A percentile compares a stretch with the other conserved stretches of the same genome.
Conservation (phyloP, 2,329 filamentous ascomycete genomes). For the Malbranchea cinnamomea region DNA sequence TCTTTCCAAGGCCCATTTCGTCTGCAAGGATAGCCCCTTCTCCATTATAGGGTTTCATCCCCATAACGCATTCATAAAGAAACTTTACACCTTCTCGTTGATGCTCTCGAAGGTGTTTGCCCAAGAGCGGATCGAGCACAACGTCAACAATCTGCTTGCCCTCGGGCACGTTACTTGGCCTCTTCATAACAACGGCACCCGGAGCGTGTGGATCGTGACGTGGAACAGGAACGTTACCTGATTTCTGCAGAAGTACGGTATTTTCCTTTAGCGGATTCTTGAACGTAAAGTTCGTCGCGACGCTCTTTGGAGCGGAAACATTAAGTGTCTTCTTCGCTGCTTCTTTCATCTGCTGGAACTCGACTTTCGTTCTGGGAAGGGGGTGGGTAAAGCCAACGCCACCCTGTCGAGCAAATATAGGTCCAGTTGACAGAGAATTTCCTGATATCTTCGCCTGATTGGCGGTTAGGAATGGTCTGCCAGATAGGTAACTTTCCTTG, state of each 20-base stretch:
- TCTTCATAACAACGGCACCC: conserved; percentile 52
- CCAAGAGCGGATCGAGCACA: conserved; percentile 52
- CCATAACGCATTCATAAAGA: conserved; percentile 64
- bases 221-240: conserved; percentile 36
- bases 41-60: conserved; percentile 49
- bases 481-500: conserved; percentile 41
- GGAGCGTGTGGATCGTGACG: conserved; percentile 47
- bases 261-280: conserved; percentile 46
- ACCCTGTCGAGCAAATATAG: no score
- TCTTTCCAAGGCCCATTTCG: conserved; percentile 64
- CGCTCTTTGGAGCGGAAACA: conserved; percentile 21
- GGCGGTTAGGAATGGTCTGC: conserved; percentile 14
- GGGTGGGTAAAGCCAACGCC: background rate
- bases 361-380: conserved; percentile 12
- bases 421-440: conserved; percentile 1
- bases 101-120: conserved; percentile 49
- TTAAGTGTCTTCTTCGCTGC: conserved; percentile 29
- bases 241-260: conserved; percentile 31
- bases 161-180: conserved; percentile 39
- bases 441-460: background rate
- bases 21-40: conserved; percentile 58
- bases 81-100: conserved; percentile 57
- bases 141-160: conserved; percentile 57
- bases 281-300: conserved; percentile 35
- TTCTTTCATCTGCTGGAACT: conserved; percentile 7